Conservation (phyloP, 345 rosid species). For the Rhodomyrtus tomentosa region DNA sequence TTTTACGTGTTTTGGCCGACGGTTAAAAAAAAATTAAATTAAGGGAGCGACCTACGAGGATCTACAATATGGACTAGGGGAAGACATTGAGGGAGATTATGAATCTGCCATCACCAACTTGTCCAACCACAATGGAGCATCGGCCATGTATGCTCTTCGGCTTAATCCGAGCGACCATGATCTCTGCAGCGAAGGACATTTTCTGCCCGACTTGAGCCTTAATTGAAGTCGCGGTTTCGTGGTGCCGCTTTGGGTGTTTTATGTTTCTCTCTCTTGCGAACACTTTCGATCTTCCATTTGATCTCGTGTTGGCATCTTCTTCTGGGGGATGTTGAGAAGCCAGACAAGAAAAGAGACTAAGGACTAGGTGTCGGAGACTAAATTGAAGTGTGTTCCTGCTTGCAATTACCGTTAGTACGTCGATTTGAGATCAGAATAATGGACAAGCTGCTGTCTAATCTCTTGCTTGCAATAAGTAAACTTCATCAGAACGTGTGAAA, state of each 20-base stretch:
- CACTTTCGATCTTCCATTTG: background rate
- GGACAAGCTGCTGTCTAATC: background rate
- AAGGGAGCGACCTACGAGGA: background rate
- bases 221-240: background rate
- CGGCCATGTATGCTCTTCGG: background rate
- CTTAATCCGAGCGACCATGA: background rate
- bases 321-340: background rate
- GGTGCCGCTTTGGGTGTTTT: background rate
- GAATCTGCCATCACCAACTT: background rate
- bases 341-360: background rate
- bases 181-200: background rate
- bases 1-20: background rate
- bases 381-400: background rate
- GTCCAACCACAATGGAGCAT: background rate
- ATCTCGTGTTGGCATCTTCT: background rate
- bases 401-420: background rate
- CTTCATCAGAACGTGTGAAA: background rate
- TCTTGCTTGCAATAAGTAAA: background rate
- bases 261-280: background rate
- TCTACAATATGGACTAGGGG: background rate
- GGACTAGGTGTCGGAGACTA: background rate
- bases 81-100: background rate
- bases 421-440: background rate
- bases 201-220: background rate
- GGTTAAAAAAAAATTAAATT: background rate